Percentiles rank a stretch among this genome's conserved stretches.
Evolutionary conservation across 2,329 filamentous ascomycete species (phyloP).

Genomic region (Didymella exigua): DNA sequence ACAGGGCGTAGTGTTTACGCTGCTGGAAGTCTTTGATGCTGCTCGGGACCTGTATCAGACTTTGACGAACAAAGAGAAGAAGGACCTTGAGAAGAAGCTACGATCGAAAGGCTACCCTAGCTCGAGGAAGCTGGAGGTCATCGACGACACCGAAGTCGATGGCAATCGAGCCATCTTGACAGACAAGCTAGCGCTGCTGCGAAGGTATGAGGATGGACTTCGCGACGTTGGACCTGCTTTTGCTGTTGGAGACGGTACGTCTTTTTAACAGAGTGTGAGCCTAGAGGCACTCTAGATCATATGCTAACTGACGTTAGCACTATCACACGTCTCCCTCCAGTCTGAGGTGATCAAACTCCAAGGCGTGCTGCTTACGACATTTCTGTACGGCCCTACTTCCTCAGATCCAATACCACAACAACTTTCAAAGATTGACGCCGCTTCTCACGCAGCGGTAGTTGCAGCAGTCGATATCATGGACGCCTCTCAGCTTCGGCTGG

Average conservation of each 20-base stretch:
- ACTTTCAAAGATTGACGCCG: conserved; percentile 36
- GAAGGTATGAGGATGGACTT: conserved; percentile 39
- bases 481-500: conserved; percentile 34
- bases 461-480: conserved; percentile 37
- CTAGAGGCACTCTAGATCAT: background rate
- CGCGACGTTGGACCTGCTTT: conserved; percentile 38
- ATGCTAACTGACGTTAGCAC: conserved; percentile 23
- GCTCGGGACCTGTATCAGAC: conserved; percentile 42
- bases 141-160: conserved; percentile 32
- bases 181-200: conserved; percentile 41
- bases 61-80: conserved; percentile 39
- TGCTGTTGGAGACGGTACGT: conserved; percentile 43
- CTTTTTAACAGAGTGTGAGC: background rate
- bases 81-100: conserved; percentile 38
- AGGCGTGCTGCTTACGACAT: conserved; percentile 38
- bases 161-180: conserved; percentile 39
- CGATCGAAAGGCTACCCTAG: conserved; percentile 38
- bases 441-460: conserved; percentile 38
- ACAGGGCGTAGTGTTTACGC: conserved; percentile 39
- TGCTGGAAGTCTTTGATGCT: conserved; percentile 45
- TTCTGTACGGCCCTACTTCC: conserved; percentile 45
- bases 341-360: conserved; percentile 46
- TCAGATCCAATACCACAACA: conserved; percentile 41
- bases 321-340: conserved; percentile 41
- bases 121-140: conserved; percentile 34